Conservation (phyloP, 306 rosid genomes). For the Albizia julibrissin region DNA sequence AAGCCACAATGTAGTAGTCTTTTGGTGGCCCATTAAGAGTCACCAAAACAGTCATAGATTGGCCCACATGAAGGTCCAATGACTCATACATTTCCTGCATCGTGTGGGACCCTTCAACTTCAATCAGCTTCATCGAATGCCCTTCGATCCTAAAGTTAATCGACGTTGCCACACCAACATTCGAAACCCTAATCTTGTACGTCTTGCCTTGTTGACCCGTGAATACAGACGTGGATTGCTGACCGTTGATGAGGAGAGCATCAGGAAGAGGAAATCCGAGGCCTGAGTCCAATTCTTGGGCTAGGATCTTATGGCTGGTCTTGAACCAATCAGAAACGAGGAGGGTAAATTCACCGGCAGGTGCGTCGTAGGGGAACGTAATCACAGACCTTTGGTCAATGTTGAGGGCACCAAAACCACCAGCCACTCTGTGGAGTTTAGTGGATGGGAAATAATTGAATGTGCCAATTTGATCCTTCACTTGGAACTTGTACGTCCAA, state of each 20-base stretch:
- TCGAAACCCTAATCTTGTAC: conserved; percentile 79
- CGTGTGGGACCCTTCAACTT: conserved; percentile 89
- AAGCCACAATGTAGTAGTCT: conserved; percentile 61
- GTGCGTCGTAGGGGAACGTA: conserved; percentile 60
- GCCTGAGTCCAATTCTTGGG: conserved; percentile 56
- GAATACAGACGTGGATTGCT: conserved; percentile 22
- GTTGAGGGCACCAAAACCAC: conserved; percentile 78
- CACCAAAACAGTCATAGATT: conserved; percentile 68
- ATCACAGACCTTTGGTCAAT: conserved; percentile 67
- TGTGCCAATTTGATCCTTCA: conserved; percentile 86
- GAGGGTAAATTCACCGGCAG: conserved; percentile 62
- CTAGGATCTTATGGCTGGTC: conserved; percentile 52
- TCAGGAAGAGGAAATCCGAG: conserved; percentile 61
- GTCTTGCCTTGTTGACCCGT: conserved; percentile 64
- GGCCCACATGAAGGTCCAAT: conserved; percentile 73
- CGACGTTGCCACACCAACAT: conserved; percentile 67
- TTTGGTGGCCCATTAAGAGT: conserved; percentile 31
- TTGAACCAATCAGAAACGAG: conserved; percentile 81
- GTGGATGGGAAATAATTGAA: conserved; percentile 74
- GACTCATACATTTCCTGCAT: conserved; percentile 67
- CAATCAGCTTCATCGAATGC: conserved; percentile 63
- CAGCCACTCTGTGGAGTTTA: conserved; percentile 68
- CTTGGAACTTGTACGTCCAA: conserved; percentile 85
- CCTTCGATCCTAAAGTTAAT: conserved; percentile 73
- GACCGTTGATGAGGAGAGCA: conserved; percentile 79